Conservation (phyloP, 139 green algal genomes). For the Chlorella ohadii region DNA sequence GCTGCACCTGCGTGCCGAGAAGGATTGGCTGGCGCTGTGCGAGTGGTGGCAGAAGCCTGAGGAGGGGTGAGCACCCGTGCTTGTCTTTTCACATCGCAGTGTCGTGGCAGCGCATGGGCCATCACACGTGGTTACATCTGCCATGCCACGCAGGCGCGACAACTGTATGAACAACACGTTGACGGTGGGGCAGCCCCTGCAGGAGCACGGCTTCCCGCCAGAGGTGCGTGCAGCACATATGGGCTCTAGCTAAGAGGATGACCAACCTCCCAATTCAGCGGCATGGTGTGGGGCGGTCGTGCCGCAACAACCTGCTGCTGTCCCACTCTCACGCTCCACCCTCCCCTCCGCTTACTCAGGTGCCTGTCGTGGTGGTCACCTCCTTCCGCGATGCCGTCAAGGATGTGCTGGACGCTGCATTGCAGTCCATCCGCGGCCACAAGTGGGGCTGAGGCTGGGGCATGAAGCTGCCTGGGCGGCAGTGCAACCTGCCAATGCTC, state of each 20-base stretch:
- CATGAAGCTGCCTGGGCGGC: too few relatives aligned
- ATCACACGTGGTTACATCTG: too few relatives aligned
- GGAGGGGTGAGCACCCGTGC: neutral
- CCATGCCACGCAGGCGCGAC: neutral
- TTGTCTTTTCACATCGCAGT: too few relatives aligned
- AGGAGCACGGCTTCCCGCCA: neutral
- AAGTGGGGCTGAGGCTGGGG: neutral
- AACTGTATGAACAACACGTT: slow-evolving; percentile 45
- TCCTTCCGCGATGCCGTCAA: slow-evolving; percentile 17
- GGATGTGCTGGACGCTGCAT: neutral
- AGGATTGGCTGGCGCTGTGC: slow-evolving; percentile 41
- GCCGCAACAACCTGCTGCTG: too few relatives aligned
- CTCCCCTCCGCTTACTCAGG: neutral
- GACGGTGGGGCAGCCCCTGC: slow-evolving; percentile 10
- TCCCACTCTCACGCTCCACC: neutral
- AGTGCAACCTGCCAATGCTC: too few relatives aligned
- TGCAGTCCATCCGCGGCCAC: neutral
- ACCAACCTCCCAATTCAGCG: too few relatives aligned
- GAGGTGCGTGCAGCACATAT: neutral
- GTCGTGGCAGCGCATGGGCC: too few relatives aligned
- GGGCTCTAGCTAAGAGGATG: neutral
- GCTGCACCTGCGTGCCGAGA: slow-evolving; percentile 30
- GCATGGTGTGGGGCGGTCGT: neutral
- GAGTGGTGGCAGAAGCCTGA: slow-evolving; percentile 25
- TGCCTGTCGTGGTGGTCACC: slow-evolving; percentile 14